These are phyloP conservation scores for Sphagnum fallax DNA, from an alignment of 228 moss, liverwort and hornwort species.

Conservation along the genomic window DNA sequence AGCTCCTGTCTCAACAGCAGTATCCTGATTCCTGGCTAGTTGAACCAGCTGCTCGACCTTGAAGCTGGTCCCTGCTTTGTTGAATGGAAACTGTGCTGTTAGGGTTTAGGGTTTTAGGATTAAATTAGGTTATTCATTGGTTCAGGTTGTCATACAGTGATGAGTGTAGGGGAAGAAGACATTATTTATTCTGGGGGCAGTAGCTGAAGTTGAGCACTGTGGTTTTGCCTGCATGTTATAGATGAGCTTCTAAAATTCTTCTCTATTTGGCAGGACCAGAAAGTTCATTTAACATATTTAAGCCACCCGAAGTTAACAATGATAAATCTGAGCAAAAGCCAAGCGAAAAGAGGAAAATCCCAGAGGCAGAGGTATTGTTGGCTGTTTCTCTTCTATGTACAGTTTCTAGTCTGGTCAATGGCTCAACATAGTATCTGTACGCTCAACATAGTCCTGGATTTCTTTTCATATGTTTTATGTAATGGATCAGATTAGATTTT, in stretches of 20 bases:
- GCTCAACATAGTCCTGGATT: too few species aligned
- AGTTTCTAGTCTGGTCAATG: too few species aligned
- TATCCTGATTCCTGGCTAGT: background rate
- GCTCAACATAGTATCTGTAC: too few species aligned
- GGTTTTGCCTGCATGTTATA: too few species aligned
- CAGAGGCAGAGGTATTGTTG: slow-evolving; percentile 37
- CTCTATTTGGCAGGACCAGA: slow-evolving; percentile 17
- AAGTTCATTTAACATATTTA: slow-evolving; percentile 34
- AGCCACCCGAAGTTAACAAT: slow-evolving; percentile 14
- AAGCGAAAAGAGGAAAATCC: slow-evolving; percentile 15
- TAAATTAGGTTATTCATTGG: too few species aligned
- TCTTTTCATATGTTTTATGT: too few species aligned
- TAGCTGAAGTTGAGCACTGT: too few species aligned
- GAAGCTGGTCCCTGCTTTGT: background rate
- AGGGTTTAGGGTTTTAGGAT: background rate
- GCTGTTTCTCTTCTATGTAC: background rate
- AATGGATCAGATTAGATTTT: too few species aligned
- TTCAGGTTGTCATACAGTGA: too few species aligned
- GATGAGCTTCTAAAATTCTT: background rate
- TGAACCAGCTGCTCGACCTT: too few species aligned
- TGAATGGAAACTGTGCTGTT: background rate
- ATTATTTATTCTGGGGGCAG: too few species aligned
- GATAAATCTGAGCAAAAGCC: slow-evolving; percentile 10
- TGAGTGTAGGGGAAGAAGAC: too few species aligned
- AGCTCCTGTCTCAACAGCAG: background rate